These are phyloP conservation scores for Aspergillus calidoustus DNA, from an alignment of 2,329 filamentous ascomycete species.

Conservation along the genomic window DNA sequence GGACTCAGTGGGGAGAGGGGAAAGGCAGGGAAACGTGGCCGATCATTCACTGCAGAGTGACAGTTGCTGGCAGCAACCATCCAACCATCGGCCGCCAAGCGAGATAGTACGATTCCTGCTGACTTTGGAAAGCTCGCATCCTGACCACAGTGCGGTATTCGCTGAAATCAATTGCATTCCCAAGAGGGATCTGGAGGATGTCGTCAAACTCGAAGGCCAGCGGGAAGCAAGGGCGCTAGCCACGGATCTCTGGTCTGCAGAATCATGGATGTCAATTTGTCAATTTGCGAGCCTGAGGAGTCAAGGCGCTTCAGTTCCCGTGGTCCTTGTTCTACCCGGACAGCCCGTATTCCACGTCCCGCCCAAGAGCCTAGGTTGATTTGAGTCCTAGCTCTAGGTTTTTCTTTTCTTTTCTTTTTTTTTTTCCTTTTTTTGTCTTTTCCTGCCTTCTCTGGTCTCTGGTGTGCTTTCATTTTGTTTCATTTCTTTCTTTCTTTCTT, in stretches of 20 bases:
- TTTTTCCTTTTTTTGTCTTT: conserved; percentile 1
- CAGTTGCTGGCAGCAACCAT: conserved; percentile 14
- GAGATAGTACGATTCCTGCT: conserved; percentile 13
- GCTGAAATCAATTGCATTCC: background rate
- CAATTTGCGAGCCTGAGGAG: background rate
- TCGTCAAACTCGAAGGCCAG: background rate
- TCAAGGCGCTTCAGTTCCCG: background rate
- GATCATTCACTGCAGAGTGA: conserved; percentile 24
- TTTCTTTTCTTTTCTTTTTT: background rate
- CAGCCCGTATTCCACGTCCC: conserved; percentile 5
- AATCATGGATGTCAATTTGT: background rate
- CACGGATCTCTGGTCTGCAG: conserved; percentile 8
- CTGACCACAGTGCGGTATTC: background rate
- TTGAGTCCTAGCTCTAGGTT: conserved; percentile 1
- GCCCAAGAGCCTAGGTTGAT: background rate
- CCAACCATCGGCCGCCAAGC: conserved; percentile 17
- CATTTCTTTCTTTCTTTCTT: conserved; percentile 3
- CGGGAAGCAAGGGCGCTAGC: conserved; percentile 10
- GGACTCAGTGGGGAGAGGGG: conserved; percentile 13
- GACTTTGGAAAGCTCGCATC: conserved; percentile 1
- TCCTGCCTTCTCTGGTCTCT: background rate
- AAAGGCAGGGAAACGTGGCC: conserved; percentile 23
- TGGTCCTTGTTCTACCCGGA: background rate
- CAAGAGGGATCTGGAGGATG: background rate
- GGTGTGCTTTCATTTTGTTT: background rate